A percentile compares a stretch with the other conserved stretches of the same genome.
Conservation (phyloP, 805 yeast genomes). For the Candida jianshihensis region DNA sequence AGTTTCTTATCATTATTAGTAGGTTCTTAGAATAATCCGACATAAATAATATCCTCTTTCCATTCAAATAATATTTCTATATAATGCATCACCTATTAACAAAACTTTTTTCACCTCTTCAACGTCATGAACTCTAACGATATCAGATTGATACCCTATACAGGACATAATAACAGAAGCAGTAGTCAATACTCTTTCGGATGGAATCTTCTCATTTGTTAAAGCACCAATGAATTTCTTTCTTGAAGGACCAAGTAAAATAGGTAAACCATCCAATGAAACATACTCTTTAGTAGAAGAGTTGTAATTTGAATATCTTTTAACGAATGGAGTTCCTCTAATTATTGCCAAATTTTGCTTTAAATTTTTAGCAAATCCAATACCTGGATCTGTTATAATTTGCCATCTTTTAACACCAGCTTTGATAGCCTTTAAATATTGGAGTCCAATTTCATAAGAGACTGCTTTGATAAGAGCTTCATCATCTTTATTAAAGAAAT, state of each 20-base stretch:
- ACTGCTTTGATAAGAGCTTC: constrained; percentile 45
- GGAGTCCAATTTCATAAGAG: constrained; percentile 54
- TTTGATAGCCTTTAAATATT: constrained; percentile 47
- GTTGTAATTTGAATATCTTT: constrained; percentile 38
- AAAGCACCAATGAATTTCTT: constrained; percentile 79
- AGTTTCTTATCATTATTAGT: constrained; percentile 1
- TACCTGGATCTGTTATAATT: constrained; percentile 85
- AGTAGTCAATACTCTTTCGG: constrained; percentile 68
- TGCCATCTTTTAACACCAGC: constrained; percentile 85
- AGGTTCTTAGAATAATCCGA: too few relatives aligned
- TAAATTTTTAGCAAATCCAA: constrained; percentile 90
- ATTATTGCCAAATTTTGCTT: constrained; percentile 64
- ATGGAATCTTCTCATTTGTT: constrained; percentile 49
- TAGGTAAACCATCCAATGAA: constrained; percentile 38
- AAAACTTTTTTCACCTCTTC: constrained; percentile 47
- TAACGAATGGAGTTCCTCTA: constrained; percentile 38
- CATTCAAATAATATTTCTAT: constrained; percentile 27
- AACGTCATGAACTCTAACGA: constrained; percentile 86
- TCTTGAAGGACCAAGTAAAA: constrained; percentile 82
- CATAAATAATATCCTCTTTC: constrained; percentile 1
- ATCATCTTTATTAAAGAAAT: constrained; percentile 20
- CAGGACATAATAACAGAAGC: constrained; percentile 69
- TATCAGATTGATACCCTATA: constrained; percentile 65
- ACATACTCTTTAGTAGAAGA: constrained; percentile 15
- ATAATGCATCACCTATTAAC: constrained; percentile 68